Base-by-base conservation (phyloP, 805 yeast species). In the Suhomyces sp. region DNA sequence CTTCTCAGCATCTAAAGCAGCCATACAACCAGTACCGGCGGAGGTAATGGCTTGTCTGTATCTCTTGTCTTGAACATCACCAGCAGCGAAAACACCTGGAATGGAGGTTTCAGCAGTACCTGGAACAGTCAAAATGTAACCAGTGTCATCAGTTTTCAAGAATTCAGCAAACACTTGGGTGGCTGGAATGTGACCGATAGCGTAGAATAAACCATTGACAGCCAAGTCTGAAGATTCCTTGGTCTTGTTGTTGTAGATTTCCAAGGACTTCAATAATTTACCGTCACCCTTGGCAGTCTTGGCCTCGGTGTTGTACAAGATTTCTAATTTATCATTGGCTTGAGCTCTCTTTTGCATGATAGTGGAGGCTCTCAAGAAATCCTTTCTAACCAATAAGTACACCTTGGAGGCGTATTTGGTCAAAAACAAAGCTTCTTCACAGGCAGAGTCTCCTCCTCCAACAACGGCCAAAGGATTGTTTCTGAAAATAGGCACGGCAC, bases 21-120 rank as follows among this genome's bases (percentile, higher is more conserved):
- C 98, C 97, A 90, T 91, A 76, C 98, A 93, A 46, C 98, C 98
- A 45, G 96, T 77, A 58, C 98, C 98, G n/a, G 98, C 98, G 62
- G 97, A 88, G 26, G 98, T 93, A 58, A 93, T 88, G 40, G 98
- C 98, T 73, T 93, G 98, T 80, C 98, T 87, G 69, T 91, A 93
- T 61, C 77, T 79, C 65, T 87, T 83, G 68, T 93, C 98, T 69
- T 93, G 98, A 39, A 93, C 98, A 59, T 93, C 98, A 68, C 98
- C 98, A 41, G 98, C 98, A 42, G 98, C 98, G 51, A 84, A 93
- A 43, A 93, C 86, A 60, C 97, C 98, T 55, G 76, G 77, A 40
- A 91, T 77, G 10, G 95, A 80, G 31, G 98, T 93, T 51, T 71
- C 65, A 12, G 98, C 70, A 14, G 95, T 71, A 44, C 98, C 98